Conservation (phyloP, 352 stramenopile genomes). For the Aphanomyces invadans region DNA sequence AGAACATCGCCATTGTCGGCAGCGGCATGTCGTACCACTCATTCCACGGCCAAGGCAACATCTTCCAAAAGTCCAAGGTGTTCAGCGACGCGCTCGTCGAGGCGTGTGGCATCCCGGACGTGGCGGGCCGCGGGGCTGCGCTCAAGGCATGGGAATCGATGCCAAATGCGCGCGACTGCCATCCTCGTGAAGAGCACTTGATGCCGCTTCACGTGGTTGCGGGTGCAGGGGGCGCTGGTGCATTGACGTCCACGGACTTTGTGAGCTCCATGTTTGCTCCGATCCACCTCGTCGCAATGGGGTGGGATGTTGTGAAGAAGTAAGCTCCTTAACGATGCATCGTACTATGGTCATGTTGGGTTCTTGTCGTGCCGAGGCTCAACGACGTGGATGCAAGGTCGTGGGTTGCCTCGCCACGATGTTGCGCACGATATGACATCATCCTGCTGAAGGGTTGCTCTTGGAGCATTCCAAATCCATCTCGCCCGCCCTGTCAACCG, state of each 20-base stretch:
- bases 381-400: too few relatives aligned
- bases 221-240: neutral
- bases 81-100: conserved; percentile 5
- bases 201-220: conserved; percentile 15
- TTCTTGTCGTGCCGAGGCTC: too few relatives aligned
- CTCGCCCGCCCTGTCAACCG: too few relatives aligned
- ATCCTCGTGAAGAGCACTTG: conserved; percentile 18
- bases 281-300: neutral
- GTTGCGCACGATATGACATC: too few relatives aligned
- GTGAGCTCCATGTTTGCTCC: neutral
- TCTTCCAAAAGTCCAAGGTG: neutral
- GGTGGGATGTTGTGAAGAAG: neutral
- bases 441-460: too few relatives aligned
- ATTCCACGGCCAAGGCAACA: neutral
- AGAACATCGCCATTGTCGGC: conserved; percentile 78
- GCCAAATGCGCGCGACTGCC: conserved; percentile 10
- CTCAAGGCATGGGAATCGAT: conserved; percentile 1
- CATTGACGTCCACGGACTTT: neutral
- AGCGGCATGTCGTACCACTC: conserved; percentile 40
- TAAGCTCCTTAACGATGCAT: neutral
- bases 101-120: neutral
- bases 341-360: too few relatives aligned
- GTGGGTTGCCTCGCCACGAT: too few relatives aligned
- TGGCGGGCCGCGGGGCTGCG: neutral
- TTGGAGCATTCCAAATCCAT: too few relatives aligned